Base-by-base conservation (phyloP, 2,329 filamentous ascomycete genomes). In the Dactylella cylindrospora region DNA sequence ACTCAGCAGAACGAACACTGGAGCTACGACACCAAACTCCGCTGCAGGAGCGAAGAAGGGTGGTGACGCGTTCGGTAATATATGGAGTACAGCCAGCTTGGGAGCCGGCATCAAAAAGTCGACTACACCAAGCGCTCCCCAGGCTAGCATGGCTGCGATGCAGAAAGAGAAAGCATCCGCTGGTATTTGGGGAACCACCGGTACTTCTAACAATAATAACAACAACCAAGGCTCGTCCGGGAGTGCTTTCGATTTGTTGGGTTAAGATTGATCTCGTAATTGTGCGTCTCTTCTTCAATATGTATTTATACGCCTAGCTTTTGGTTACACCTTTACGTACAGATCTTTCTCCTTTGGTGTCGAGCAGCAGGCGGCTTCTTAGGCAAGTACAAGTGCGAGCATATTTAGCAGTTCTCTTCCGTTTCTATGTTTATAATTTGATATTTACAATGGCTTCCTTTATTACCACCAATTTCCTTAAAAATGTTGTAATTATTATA, bases 91-190 rank as follows among this genome's bases (percentile, higher is more conserved):
- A 6, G 79, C 85, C 59, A 84, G 84, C 22, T 32, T 61, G n/a
- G 88, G 84, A 66, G 80, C 80, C 8, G 84, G 84, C 39, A 80
- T 90, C 66, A 90, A 90, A 77, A 94, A 93, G 76, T 43, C 64
- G 7, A 78, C 74, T 61, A 80, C 83, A 1, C 77, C 79, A 9
- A 77, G 76, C 7, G 76, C 79, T 49, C 79, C 84, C 57, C 86
- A 85, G 0, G 84, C 89, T 45, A 90, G 90, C 51, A 80, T 98
- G 75, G 90, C 90, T 23, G 90, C 95, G 72, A 82, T 98, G 73
- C 91, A 90, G n/a, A 96, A 96, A 78, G 90, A 96, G 75, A 96
- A 97, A 79, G 93, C 90, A 57, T 90, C 84, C 68, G 90, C 90
- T 12, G 90, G 90, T 5, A 88, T 98, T 66, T 98, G 94, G 90